Base-by-base conservation (phyloP, 2,329 filamentous ascomycete genomes). In the Metarhizium album region DNA sequence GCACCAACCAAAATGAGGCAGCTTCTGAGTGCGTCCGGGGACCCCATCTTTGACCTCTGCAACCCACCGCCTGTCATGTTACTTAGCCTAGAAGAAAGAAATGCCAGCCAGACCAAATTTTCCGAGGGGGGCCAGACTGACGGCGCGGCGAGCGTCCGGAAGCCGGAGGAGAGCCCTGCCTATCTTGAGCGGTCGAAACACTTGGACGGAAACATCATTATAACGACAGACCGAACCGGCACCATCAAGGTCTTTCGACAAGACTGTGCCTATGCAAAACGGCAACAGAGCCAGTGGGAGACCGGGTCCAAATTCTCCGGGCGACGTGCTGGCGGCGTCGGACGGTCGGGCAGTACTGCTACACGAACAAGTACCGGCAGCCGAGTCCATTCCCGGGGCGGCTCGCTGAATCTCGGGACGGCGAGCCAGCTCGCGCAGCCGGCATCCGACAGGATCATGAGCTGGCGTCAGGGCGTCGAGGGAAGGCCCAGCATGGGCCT, bases 21-120 rank as follows among this genome's bases (percentile, higher is more conserved):
- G 60, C 73, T 93, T 2, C 76, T 98, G 1, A 83, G 86, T 47
- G 78, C 80, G 14, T 94, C 90, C 0, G 87, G 88, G 50, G 90
- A 98, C 63, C 90, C 93, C 1, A 80, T 98, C n/a, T 98, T 90
- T 65, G 90, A 96, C 59, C 75, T 97, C 1, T 97, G 93, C 73
- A 97, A 97, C 59, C 93, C 93, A 4, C 93, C 91, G 0, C 90
- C 91, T 0, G 82, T 97, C 16, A 90, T 82, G 6, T 74, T 97
- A 18, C 74, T 90, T 54, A 90, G 85, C 57, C 78, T 83, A 24
- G 81, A 84, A 20, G 87, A 93, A 59, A 69, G 67, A 29, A 68
- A 68, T 2, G 62, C 63, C 7, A 78, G 69, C 50, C 70, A 73
- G 51, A 66, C 65, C 2, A 66, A 64, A 2, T 60, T 70, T 13